Base-by-base conservation (phyloP, 768 basidiomycete species). In the Tylopilus sp. region DNA sequence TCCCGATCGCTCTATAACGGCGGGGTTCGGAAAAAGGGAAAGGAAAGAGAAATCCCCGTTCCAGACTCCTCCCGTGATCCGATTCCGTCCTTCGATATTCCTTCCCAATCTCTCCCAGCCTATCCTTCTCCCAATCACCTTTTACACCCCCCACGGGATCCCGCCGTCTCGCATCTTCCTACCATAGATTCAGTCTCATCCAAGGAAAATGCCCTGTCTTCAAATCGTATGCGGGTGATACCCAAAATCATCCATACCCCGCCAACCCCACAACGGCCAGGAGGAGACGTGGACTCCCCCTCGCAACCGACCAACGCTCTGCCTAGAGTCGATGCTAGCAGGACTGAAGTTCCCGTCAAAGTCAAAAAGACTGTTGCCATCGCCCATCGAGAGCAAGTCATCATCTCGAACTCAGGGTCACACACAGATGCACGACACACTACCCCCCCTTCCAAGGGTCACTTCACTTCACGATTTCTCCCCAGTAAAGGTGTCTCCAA, bases 221-320 rank as follows among this genome's bases (percentile, higher is more conserved):
- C 62, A n/a, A 69, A 63, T 40, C 57, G 31, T 41, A 53, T 57
- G 23, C 57, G 56, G 33, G 23, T 17, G n/a, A 64, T 69, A 59
- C 70, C 70, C 35, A 58, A 52, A 25, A 71, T 71, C 45, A 62
- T 67, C 13, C 71, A 72, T 57, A 71, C 70, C 44, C 71, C 70
- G 35, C 69, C 70, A 35, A 71, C 70, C 22, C 70, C 70, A 47
- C 62, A 71, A 40, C 62, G 71, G 9, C 52, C 53, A 2, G 63
- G 55, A 23, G 62, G 31, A 20, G 60, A 53, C 3, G 11, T 56
- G 10, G 57, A 54, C 40, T 41, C 44, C 15, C 52, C 47, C 22
- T 45, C 38, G 26, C 43, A 35, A n/a, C 49, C 56, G 1, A 44
- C 20, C 21, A 44, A 57, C 4, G 21, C 31, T 28, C 39, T 41